Evolutionary conservation across 352 stramenopile genomes (phyloP).

Genomic region (Phytophthora megakarya): DNA sequence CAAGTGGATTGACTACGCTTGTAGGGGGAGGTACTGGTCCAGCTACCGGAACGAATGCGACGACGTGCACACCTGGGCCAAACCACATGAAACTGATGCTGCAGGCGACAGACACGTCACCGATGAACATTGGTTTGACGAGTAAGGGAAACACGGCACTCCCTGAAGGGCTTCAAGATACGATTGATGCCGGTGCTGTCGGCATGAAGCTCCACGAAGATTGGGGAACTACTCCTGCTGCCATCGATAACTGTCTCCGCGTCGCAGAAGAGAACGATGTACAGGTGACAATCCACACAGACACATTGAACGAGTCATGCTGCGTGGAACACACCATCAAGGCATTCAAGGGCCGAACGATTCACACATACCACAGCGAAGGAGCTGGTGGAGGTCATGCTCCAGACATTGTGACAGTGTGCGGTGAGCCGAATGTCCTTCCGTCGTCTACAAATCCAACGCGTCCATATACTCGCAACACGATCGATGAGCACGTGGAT

Average conservation of each 20-base stretch:
- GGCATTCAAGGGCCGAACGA: constrained; percentile 95
- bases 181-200: constrained; percentile 90
- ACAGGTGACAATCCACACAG: constrained; percentile 97
- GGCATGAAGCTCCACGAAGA: constrained; percentile 98
- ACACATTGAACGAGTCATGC: constrained; percentile 97
- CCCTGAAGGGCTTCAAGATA: constrained; percentile 86
- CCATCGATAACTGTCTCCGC: constrained; percentile 93
- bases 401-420: constrained; percentile 98
- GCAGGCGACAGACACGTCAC: constrained; percentile 91
- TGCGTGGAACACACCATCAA: constrained; percentile 96
- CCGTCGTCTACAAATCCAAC: constrained; percentile 97
- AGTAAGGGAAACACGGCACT: constrained; percentile 96
- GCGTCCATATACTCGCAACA: constrained; percentile 96
- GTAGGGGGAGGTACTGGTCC: constrained; percentile 92
- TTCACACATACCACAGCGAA: constrained; percentile 97
- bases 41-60: constrained; percentile 94
- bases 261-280: constrained; percentile 93
- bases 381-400: constrained; percentile 93
- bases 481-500: constrained; percentile 98
- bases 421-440: constrained; percentile 92
- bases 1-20: constrained; percentile 93
- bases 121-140: constrained; percentile 98
- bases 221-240: constrained; percentile 96
- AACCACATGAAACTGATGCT: constrained; percentile 97
- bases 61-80: constrained; percentile 96